Conservation (phyloP, 2,329 filamentous ascomycete genomes). For the Ceratocystis cubensis region DNA sequence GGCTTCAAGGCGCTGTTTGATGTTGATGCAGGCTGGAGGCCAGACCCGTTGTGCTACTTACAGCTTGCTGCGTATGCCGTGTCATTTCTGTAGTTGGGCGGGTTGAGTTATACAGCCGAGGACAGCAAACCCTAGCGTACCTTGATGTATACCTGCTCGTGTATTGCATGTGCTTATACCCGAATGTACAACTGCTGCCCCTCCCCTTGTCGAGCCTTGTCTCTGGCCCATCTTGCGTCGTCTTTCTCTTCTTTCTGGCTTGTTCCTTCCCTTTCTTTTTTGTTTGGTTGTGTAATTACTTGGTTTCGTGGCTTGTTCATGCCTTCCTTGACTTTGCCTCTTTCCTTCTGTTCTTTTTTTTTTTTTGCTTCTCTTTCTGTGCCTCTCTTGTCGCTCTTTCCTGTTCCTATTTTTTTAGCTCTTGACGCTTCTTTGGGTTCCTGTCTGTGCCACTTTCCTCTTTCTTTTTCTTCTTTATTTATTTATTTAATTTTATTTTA, state of each 20-base stretch:
- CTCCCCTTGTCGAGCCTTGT: background rate
- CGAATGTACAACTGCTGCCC: background rate
- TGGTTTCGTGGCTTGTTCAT: background rate
- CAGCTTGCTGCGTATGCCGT: too few species aligned
- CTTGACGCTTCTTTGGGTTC: background rate
- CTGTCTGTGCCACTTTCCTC: background rate
- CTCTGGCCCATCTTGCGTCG: background rate
- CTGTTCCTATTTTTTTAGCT: background rate
- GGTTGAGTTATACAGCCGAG: too few species aligned
- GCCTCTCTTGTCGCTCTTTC: background rate
- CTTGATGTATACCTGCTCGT: too few species aligned
- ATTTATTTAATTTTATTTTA: background rate
- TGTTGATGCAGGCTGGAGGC: background rate
- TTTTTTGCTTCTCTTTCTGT: conserved; percentile 1
- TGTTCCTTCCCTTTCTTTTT: background rate
- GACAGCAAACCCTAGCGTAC: too few species aligned
- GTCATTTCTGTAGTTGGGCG: too few species aligned
- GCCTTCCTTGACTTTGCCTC: background rate
- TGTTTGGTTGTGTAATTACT: background rate
- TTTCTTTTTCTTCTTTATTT: background rate
- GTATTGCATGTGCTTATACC: background rate
- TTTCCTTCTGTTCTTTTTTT: background rate
- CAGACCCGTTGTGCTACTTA: background rate
- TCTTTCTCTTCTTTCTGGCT: background rate
- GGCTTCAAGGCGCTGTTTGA: conserved; percentile 10